These are phyloP conservation scores for Calonectria crousiana DNA, from an alignment of 2,329 filamentous ascomycete genomes.

Conservation along the genomic window DNA sequence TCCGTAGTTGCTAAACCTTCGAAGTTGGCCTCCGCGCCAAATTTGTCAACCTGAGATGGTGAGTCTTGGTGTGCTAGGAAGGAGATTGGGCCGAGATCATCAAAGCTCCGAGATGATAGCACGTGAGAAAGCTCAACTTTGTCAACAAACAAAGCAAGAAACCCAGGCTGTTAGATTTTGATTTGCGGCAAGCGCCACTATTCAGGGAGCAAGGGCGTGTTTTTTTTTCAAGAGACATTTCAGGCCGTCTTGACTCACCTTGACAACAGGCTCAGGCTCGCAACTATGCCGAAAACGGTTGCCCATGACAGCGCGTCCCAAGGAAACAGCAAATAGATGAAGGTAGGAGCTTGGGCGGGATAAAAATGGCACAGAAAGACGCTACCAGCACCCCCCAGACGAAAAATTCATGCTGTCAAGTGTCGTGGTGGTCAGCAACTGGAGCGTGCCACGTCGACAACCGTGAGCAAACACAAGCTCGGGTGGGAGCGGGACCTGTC, in stretches of 20 bases:
- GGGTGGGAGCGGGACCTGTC: background rate
- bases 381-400: conserved; percentile 1
- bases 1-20: background rate
- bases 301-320: background rate
- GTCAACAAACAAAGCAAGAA: background rate
- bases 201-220: background rate
- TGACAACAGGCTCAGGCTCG: background rate
- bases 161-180: background rate
- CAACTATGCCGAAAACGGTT: background rate
- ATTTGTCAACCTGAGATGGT: background rate
- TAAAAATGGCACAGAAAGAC: conserved; percentile 2
- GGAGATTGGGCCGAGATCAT: conserved; percentile 2
- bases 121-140: background rate
- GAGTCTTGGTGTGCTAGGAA: background rate
- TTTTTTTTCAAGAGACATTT: background rate
- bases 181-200: background rate
- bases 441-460: conserved; percentile 26
- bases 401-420: conserved; percentile 12
- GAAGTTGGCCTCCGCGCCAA: background rate
- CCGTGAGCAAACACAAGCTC: conserved; percentile 1
- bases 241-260: background rate
- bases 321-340: background rate
- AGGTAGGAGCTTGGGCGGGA: background rate
- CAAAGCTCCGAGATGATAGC: too few species aligned
- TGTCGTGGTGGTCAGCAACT: conserved; percentile 18